A percentile compares a stretch with the other conserved stretches of the same genome.
Evolutionary conservation across 164 flowering plant genomes (phyloP).

Genomic region (Dillenia turbinata): DNA sequence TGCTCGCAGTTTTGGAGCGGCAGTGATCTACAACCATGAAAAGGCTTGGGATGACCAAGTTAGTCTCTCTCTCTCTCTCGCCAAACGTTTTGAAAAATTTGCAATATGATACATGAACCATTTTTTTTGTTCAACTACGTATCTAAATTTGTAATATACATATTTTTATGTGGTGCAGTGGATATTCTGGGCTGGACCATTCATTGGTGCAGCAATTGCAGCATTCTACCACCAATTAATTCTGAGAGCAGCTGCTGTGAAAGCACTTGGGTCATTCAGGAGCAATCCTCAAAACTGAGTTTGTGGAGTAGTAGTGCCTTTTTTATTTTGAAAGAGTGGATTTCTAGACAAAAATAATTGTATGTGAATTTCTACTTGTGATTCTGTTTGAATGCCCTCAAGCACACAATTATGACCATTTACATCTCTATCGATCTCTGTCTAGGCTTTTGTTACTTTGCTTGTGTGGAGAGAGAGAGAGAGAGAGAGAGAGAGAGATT

Average conservation of each 20-base stretch:
- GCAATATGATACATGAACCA: neutral
- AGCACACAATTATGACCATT: no score
- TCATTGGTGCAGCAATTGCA: constrained; percentile 49
- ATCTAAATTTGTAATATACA: no score
- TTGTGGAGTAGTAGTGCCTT: no score
- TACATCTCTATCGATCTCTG: no score
- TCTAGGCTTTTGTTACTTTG: no score
- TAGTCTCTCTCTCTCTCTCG: neutral
- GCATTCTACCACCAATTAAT: constrained; percentile 55
- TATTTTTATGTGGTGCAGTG: constrained; percentile 24
- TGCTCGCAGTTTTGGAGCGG: constrained; percentile 42
- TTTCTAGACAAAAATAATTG: no score
- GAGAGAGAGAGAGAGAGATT: no score
- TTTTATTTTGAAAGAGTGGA: no score
- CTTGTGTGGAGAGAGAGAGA: no score
- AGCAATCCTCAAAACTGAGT: constrained; percentile 28
- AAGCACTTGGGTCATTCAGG: constrained; percentile 51
- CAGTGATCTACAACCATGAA: constrained; percentile 32
- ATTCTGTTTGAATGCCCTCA: no score
- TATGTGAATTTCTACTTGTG: no score
- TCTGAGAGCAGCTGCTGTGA: constrained; percentile 44
- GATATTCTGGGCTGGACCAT: constrained; percentile 60
- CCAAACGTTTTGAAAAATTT: neutral
- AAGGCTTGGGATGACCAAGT: constrained; percentile 46
- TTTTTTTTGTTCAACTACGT: neutral